Percentiles rank a stretch among this genome's conserved stretches.
phyloP scores from a whole-genome alignment of 345 rosid genomes.

The Salix koriyanagi region DNA sequence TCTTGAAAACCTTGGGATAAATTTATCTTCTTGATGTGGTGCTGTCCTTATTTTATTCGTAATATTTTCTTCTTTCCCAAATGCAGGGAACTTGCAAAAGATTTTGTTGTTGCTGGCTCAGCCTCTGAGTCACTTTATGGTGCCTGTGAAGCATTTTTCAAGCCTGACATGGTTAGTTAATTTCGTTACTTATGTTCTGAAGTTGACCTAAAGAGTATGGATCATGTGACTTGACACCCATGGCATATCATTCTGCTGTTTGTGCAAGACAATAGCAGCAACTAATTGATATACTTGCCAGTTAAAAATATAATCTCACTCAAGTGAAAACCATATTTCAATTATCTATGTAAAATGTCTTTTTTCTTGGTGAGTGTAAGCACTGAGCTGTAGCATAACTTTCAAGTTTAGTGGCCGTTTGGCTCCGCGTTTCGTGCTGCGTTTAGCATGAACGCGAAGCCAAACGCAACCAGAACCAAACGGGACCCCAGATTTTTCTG shows the following conservation, averaged over 20 bases:
- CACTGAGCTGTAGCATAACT: not conserved
- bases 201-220: not conserved
- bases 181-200: not conserved
- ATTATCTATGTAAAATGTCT: not conserved
- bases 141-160: slow-evolving; percentile 91
- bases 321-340: not conserved
- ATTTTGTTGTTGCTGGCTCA: slow-evolving; percentile 86
- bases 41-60: not conserved
- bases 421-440: too few relatives aligned
- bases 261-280: not conserved
- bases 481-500: too few relatives aligned
- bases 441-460: too few relatives aligned
- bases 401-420: too few relatives aligned
- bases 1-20: not conserved
- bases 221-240: not conserved
- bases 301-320: not conserved
- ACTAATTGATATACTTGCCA: not conserved
- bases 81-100: slow-evolving; percentile 78
- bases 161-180: slow-evolving; percentile 81
- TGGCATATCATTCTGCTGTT: not conserved
- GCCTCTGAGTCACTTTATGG: slow-evolving; percentile 88
- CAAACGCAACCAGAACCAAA: too few relatives aligned
- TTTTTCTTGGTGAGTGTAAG: not conserved
- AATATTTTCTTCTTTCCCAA: slow-evolving; percentile 3
- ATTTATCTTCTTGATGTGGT: not conserved